Evolutionary conservation across 768 basidiomycete genomes (phyloP), one percentile per base, ranked within the genome.

Genomic region (Amyloporia xantha): DNA sequence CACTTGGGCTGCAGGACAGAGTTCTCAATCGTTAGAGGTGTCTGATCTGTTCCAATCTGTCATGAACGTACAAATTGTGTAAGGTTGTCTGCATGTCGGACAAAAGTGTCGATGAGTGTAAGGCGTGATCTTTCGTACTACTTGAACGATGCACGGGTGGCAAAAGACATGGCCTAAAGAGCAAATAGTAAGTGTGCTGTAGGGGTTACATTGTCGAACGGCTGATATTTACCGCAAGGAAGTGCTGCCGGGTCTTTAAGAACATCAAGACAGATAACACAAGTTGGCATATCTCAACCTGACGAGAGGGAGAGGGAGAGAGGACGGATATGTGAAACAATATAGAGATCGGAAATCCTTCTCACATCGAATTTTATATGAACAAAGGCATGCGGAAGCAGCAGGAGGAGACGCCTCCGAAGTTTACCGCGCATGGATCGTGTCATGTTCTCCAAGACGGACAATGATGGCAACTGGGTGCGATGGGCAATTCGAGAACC

Each of bases 91-190:
- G 57, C 84, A 86, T 3, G 72, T 70, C 11, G 81, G 82, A 55
- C 84, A 85, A 44, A 65, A 68, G 52, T 76, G 81, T 28, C 70
- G 66, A 47, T 66, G 69, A 44, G 71, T 69, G 47, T 67, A 71
- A 1, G 76, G 70, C 37, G 70, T 71, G 13, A 75, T 66, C n/a
- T 73, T 68, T 47, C 73, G 68, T 11, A 80, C 68, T 5, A 74
- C 66, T 41, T 68, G 69, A n/a, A 70, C 62, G 28, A 85, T 71
- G 54, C 84, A 86, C 39, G 73, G 69, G 47, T 73, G 69, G 62
- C 84, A 85, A 60, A 82, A 84, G 35, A 85, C 67, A 56, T 86
- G 83, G 12, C 84, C 84, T 85, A 25, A 25, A 38, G 11, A 33
- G 53, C 19, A 20, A 19, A 13, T 12, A 24, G 4, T 23, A 19